Base-by-base conservation (phyloP, 2,329 filamentous ascomycete species). In the Fusarium sp. region DNA sequence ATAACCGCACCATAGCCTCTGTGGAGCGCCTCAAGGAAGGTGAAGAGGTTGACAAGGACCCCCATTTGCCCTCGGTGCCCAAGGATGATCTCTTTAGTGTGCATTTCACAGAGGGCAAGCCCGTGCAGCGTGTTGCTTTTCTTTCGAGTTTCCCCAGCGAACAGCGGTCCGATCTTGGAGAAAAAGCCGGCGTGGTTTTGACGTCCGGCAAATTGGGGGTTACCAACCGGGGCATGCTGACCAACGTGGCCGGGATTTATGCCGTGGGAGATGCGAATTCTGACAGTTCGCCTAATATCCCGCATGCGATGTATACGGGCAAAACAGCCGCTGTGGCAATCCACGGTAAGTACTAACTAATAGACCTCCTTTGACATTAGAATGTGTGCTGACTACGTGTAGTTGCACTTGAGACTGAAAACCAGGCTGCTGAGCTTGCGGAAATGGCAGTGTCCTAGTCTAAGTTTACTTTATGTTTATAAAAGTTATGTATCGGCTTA, bases 181-280 rank as follows among this genome's bases (percentile, higher is more conserved):
- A 72, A 8, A 79, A 86, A 7, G 75, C 88, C 62, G 87, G 88
- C 26, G 83, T 90, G 3, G 45, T 76, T 12, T 78, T 90, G 11
- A 79, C 79, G 15, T 82, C 82, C 5, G 82, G 82, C 14, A 84
- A 86, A 10, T 81, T 90, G 22, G 79, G 80, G 0, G 85, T 83
- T 0, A 82, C 87, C 42, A 39, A 44, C 1, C 81, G 80, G n/a
- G 86, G 85, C 0, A 81, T 88, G 65, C 73, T 81, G 20, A 90
- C 89, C 2, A 91, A 85, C 58, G 74, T 89, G 8, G 75, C 80
- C 0, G 88, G 88, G 3, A 85, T 91, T 1, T 91, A 86, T 72
- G 89, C 87, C 10, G 79, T 91, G 26, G 89, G 90, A 0, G 89
- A 91, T 70, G 86, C 86, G 18, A 91, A 91, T 78, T 85, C 85